A percentile compares a stretch with the other conserved stretches of the same genome.
Evolutionary conservation across 2,329 filamentous ascomycete species (phyloP).

Genomic region (Grosmannia penicillata): DNA sequence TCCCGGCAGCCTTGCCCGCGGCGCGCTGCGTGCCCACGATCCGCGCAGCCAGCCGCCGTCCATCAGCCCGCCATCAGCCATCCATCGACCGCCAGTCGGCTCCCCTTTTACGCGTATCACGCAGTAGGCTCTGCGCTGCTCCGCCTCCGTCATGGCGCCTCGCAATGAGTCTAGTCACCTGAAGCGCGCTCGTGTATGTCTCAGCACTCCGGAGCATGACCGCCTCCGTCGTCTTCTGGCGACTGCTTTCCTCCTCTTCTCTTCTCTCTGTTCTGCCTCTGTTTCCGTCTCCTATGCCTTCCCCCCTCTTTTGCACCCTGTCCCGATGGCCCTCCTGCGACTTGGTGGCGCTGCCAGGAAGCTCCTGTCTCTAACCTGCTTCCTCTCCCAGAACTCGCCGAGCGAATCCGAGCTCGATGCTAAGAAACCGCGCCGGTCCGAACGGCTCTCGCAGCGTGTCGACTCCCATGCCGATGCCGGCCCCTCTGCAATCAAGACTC

Average conservation of each 20-base stretch:
- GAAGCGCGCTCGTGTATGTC: constrained; percentile 16
- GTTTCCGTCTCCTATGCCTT: not conserved
- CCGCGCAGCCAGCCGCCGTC: too few species aligned
- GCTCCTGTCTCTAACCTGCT: constrained; percentile 5
- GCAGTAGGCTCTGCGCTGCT: too few species aligned
- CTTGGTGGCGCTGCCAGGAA: not conserved
- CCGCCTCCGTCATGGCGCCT: too few species aligned
- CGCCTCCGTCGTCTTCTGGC: too few species aligned
- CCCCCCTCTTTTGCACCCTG: too few species aligned
- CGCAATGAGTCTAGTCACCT: constrained; percentile 16
- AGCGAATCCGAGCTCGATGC: constrained; percentile 46
- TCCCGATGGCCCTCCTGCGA: too few species aligned
- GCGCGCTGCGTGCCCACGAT: too few species aligned
- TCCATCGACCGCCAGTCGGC: too few species aligned
- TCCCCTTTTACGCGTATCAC: too few species aligned
- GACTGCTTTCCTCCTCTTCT: not conserved
- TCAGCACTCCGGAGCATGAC: too few species aligned
- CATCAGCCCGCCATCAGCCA: too few species aligned
- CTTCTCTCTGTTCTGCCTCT: not conserved
- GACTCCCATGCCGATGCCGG: constrained; percentile 4
- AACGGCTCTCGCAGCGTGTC: constrained; percentile 47
- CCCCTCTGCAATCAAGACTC: constrained; percentile 36
- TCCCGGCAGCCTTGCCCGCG: too few species aligned
- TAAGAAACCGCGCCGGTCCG: constrained; percentile 75
- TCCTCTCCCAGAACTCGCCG: constrained; percentile 43